Evolutionary conservation across 176 grass and related monocot species (phyloP).

Genomic region (Carex scoparia): DNA sequence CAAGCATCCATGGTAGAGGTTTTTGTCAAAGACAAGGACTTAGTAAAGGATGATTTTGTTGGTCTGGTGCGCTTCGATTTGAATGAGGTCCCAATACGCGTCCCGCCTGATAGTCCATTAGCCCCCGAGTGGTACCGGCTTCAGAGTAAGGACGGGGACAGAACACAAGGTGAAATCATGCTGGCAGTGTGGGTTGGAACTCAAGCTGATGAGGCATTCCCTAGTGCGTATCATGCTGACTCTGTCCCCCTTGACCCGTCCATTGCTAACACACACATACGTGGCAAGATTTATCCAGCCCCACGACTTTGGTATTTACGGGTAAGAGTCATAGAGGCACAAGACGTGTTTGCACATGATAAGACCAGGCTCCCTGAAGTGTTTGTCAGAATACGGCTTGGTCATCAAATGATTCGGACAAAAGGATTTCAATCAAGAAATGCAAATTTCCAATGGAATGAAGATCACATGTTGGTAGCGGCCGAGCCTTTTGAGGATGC

Average conservation of each 20-base stretch:
- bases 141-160: conserved; percentile 68
- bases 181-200: conserved; percentile 88
- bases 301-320: conserved; percentile 91
- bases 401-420: conserved; percentile 51
- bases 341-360: conserved; percentile 47
- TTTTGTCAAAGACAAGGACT: conserved; percentile 68
- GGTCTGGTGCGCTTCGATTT: conserved; percentile 54
- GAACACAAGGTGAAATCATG: conserved; percentile 81
- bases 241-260: not conserved
- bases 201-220: conserved; percentile 92
- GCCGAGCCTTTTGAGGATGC: conserved; percentile 91
- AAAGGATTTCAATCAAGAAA: conserved; percentile 54
- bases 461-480: conserved; percentile 76
- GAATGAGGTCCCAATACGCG: conserved; percentile 67
- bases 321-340: conserved; percentile 64
- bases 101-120: conserved; percentile 84
- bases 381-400: conserved; percentile 52
- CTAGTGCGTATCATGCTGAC: conserved; percentile 59
- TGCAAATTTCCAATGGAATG: conserved; percentile 64
- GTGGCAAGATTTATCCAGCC: conserved; percentile 79
- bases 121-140: conserved; percentile 92
- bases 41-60: conserved; percentile 52
- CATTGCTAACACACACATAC: conserved; percentile 48
- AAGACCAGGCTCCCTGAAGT: conserved; percentile 54
- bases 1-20: conserved; percentile 55